A percentile compares a stretch with the other conserved stretches of the same genome.
Conservation (phyloP, 148 eudicot genomes). For the Rhododendron molle region DNA sequence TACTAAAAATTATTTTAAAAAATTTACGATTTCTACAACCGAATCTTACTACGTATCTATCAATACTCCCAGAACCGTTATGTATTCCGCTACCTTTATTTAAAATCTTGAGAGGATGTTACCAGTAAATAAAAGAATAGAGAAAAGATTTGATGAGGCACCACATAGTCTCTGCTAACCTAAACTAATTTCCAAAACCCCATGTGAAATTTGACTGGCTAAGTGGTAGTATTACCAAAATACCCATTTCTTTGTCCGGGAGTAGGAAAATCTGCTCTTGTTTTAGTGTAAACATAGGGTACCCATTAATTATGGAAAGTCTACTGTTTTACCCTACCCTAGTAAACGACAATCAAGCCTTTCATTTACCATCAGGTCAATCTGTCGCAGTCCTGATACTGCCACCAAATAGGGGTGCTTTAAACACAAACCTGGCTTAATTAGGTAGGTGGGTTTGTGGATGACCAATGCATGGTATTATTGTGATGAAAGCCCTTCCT, state of each 20-base stretch:
- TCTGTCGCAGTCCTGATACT: background rate
- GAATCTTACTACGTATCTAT: background rate
- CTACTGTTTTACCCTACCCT: constrained; percentile 1
- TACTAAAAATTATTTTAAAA: no score
- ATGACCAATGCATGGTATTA: constrained; percentile 2
- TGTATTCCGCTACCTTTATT: background rate
- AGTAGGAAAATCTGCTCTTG: background rate
- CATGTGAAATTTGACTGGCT: background rate
- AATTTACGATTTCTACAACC: background rate
- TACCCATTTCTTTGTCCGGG: background rate
- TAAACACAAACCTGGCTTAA: background rate
- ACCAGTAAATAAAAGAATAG: no score
- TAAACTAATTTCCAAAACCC: background rate
- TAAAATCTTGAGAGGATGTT: background rate
- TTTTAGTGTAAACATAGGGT: background rate
- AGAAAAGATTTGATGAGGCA: background rate
- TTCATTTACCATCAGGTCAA: background rate
- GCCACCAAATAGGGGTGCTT: background rate
- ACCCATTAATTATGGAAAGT: background rate
- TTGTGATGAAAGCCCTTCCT: background rate
- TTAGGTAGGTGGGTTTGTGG: background rate
- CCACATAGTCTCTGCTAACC: background rate
- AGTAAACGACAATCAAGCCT: background rate
- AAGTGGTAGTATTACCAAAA: background rate
- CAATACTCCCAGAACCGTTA: background rate